Evolutionary conservation across 306 rosid species (phyloP), one percentile per base, ranked within the genome.

Genomic region (Prunus salicina): DNA sequence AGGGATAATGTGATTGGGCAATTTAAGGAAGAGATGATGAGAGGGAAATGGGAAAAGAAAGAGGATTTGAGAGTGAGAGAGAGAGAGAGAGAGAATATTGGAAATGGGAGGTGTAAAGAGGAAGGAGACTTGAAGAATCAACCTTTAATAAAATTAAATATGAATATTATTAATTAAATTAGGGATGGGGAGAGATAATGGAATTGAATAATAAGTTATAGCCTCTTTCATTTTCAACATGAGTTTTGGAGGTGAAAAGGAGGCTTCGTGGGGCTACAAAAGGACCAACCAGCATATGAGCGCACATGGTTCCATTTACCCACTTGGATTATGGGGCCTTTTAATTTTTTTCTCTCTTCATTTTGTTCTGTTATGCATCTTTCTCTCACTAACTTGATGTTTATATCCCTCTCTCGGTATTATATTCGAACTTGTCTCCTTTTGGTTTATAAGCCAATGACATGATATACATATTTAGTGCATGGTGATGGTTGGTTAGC

Each of bases 231-330:
- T 79, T 64, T 64, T 83, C 80, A 65, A 61, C 24, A 38, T 47
- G 74, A 76, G 81, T 27, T 78, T 79, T 57, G 78, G 71, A 78
- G 75, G 57, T 80, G 85, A 78, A 82, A 78, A 63, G 73, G 18
- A 43, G 18, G 58, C 43, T 64, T 71, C 38, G 86, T 83, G 86
- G 86, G 86, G 73, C 77, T 45, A 50, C 79, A 63, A 43, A 52
- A 18, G 75, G 78, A 75, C 86, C 80, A 83, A 83, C 83, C 74
- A 79, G 80, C 86, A 83, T 83, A 79, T 69, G 86, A 83, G 57
- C 32, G 86, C 86, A 83, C 86, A 83, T 83, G 86, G 83, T 69
- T 78, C 83, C 72, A 38, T 73, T 83, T 83, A 75, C 80, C 86
- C 82, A 83, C 83, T 79, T 83, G 78, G 75, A 75, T 53, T 27